Base-by-base conservation (phyloP, 345 rosid genomes). In the Brassica cretica region DNA sequence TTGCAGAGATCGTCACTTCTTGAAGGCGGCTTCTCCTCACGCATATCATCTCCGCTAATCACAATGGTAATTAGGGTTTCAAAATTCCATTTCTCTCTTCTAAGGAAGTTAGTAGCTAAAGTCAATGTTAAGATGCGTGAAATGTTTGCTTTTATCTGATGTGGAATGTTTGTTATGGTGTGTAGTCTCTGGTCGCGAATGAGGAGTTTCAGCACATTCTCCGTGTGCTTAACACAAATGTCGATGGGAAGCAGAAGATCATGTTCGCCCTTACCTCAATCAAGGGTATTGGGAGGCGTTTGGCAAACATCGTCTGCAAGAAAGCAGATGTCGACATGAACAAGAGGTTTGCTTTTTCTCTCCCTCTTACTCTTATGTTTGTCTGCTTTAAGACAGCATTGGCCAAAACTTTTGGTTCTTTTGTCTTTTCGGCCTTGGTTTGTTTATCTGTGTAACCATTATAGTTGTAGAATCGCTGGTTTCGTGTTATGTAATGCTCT, bases 231-330 rank as follows among this genome's bases (percentile, higher is more conserved):
- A 91, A 93, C 84, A 93, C 98, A 5, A 93, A 93, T 64, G 97
- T 93, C 24, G 97, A 93, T 81, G 97, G 97, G 0, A 93, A 91
- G 76, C 95, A 90, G 79, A 93, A 87, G 87, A 91, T 89, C 19
- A 91, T 91, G 97, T 91, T 91, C 85, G 98, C 98, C 24, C 78
- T 93, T 56, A 93, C 97, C 84, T 89, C 98, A 6, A 93, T 91
- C 81, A 93, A 93, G 64, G 98, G 98, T 87, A 93, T 91, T 21
- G 97, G 97, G 2, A 85, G 98, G 81, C 84, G 95, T 24, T 86
- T 91, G 14, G 91, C 97, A 24, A 91, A 93, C 89, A 89, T 93
- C 39, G 98, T 86, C 65, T 93, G 98, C 93, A 93, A 91, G 89
- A 91, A 89, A 72, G 96, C 96, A 39, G 93, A 91, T 75, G 93